Evolutionary conservation across 2,329 filamentous ascomycete genomes (phyloP), one percentile per base, ranked within the genome.

Genomic region (Diaporthe helianthi): DNA sequence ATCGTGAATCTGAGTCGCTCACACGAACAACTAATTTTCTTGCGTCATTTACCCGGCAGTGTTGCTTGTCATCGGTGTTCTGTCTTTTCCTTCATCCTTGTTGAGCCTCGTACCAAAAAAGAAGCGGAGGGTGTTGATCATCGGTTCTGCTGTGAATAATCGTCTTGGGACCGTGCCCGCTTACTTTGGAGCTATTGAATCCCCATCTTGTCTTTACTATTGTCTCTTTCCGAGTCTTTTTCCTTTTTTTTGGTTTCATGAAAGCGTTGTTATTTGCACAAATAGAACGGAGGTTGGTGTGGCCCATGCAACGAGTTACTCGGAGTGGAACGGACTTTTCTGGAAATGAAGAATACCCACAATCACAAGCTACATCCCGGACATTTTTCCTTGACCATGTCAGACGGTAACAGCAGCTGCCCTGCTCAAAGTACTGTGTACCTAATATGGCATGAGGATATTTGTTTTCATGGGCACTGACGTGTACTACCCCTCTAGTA

Each of bases 261-360:
- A 44, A 63, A 63, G 58, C 58, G 58, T 49, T 63, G 26, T 49
- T 63, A 44, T 49, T 49, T 61, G 55, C 55, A 33, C 44, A 63
- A 41, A 63, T 63, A 63, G 58, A 63, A 63, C 36, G 58, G 41
- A 63, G 58, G 44, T 49, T 22, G 58, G 58, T n/a, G 36, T n/a
- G 36, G 58, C 41, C 44, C 58, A 63, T 49, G 58, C 58, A 36
- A 63, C 58, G 58, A 63, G 58, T 63, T 63, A 49, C 46, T 61
- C 41, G 58, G 58, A 49, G 58, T 63, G 58, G 58, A 63, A 63
- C 41, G 58, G 58, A 63, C 58, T 49, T 49, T 63, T 63, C 58
- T 36, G 58, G 58, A 63, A 63, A 63, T 63, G 58, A 63, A 63
- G 58, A 63, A 63, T 63, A 63, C 58, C 58, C 58, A 63, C 58